Percentiles rank a stretch among this genome's conserved stretches.
phyloP scores from a whole-genome alignment of 768 basidiomycete species.

The Leccinum obscurum region DNA sequence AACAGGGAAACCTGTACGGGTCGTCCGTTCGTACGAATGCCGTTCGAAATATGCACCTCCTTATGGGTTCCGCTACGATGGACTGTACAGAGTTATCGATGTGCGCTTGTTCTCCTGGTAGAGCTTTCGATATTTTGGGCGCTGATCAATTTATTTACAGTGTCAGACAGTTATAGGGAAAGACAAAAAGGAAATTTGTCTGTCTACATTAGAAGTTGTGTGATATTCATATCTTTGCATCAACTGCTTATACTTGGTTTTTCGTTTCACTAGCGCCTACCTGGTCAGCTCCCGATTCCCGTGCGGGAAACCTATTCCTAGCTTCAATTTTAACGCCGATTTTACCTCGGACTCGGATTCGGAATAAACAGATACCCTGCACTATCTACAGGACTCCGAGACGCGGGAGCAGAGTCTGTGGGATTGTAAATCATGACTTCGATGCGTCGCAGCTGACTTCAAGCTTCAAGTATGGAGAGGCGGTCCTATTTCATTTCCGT shows the following conservation, averaged over 20 bases:
- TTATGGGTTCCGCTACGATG: slow-evolving; percentile 31
- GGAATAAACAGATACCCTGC: background rate
- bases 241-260: background rate
- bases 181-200: slow-evolving; percentile 20
- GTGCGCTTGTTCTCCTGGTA: slow-evolving; percentile 10
- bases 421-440: background rate
- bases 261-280: slow-evolving; percentile 23
- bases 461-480: background rate
- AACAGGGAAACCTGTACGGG: slow-evolving; percentile 23
- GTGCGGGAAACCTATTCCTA: background rate
- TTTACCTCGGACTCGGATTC: background rate
- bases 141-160: slow-evolving; percentile 8
- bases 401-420: background rate
- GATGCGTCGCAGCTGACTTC: background rate
- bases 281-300: slow-evolving; percentile 25
- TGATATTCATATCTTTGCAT: background rate
- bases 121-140: background rate
- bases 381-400: background rate
- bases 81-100: slow-evolving; percentile 25
- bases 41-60: slow-evolving; percentile 29
- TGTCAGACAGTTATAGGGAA: slow-evolving; percentile 23
- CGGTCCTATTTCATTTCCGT: background rate
- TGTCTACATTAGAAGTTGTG: slow-evolving; percentile 27
- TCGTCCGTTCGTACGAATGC: slow-evolving; percentile 24
- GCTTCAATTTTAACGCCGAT: background rate